Evolutionary conservation across 1,139 yeast genomes (phyloP), one percentile per base, ranked within the genome.

Genomic region (Taphrina pruni): DNA sequence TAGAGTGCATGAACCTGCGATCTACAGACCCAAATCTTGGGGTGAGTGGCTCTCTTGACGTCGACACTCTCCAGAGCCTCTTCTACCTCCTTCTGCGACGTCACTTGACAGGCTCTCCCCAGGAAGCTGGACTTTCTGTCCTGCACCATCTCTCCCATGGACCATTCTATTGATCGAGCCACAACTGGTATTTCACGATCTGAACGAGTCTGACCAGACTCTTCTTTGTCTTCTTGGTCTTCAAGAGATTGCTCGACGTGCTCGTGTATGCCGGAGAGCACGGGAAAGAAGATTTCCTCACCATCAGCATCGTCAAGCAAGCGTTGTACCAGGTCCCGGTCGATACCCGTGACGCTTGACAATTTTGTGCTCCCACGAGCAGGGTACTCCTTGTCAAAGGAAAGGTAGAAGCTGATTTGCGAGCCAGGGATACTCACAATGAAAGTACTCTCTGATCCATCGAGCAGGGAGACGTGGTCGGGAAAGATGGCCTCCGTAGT

Each of bases 121-220:
- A 92, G 84, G 74, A 94, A 94, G 0, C 91, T 88, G 0, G 97
- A 91, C 32, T 90, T 92, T 70, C 98, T 80, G 77, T 94, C 99
- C 0, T 83, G 79, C 1, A 93, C 83, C 0, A 96, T 89, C 0
- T 89, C 95, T 0, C 96, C 88, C 14, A 83, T 82, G 0, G 79
- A 75, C 99, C 99, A 94, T 14, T 60, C 51, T 11, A 48, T n/a
- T 9, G 52, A 21, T 21, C 5, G n/a, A 6, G 5, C 8, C 45
- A 11, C 35, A 32, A 17, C 55, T 7, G 32, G n/a, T 4, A 6
- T 6, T n/a, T 21, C 36, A 3, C 35, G n/a, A n/a, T 17, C 55
- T 45, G 2, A n/a, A 6, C 20, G 8, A 17, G 17, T 6, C 12
- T 32, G 8, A 20, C 21, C 36, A 1, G 11, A 2, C 11, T 50